Evolutionary conservation across 2,329 filamentous ascomycete species (phyloP).

Genomic region (Ampelomyces quisqualis): DNA sequence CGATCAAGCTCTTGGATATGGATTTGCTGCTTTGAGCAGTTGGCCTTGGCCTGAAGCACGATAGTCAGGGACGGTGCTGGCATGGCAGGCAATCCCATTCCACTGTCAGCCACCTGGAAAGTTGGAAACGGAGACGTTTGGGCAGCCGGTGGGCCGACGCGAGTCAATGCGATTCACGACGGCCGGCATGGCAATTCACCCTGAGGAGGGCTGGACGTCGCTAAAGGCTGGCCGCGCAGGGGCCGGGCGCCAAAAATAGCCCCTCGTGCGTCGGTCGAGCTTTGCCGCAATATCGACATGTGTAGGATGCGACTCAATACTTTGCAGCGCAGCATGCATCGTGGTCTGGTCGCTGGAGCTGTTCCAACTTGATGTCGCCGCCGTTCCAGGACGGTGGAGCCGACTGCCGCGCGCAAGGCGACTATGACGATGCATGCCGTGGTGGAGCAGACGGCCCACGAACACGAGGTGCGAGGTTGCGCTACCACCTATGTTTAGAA

Average conservation of each 20-base stretch:
- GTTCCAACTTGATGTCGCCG: not conserved
- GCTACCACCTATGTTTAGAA: no score
- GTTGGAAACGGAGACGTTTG: slow-evolving; percentile 34
- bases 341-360: not conserved
- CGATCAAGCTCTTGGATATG: slow-evolving; percentile 36
- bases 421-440: slow-evolving; percentile 14
- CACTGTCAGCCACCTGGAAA: slow-evolving; percentile 15
- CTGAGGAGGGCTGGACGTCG: slow-evolving; percentile 24
- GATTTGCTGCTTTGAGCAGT: slow-evolving; percentile 24
- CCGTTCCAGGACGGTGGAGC: slow-evolving; percentile 9
- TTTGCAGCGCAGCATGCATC: not conserved
- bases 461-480: slow-evolving; percentile 36
- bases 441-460: slow-evolving; percentile 24
- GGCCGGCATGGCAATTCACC: slow-evolving; percentile 14
- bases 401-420: slow-evolving; percentile 22
- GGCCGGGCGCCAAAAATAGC: slow-evolving; percentile 32
- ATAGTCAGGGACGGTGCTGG: no score
- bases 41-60: slow-evolving; percentile 17
- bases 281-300: not conserved
- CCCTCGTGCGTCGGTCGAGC: slow-evolving; percentile 19
- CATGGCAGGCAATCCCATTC: slow-evolving; percentile 16
- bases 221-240: slow-evolving; percentile 24
- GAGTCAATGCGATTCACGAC: no score
- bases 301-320: slow-evolving; percentile 6
- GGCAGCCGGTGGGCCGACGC: slow-evolving; percentile 20